Evolutionary conservation across 441 rosid genomes (phyloP), one percentile per base, ranked within the genome.

Genomic region (Syzygium syzygioides): DNA sequence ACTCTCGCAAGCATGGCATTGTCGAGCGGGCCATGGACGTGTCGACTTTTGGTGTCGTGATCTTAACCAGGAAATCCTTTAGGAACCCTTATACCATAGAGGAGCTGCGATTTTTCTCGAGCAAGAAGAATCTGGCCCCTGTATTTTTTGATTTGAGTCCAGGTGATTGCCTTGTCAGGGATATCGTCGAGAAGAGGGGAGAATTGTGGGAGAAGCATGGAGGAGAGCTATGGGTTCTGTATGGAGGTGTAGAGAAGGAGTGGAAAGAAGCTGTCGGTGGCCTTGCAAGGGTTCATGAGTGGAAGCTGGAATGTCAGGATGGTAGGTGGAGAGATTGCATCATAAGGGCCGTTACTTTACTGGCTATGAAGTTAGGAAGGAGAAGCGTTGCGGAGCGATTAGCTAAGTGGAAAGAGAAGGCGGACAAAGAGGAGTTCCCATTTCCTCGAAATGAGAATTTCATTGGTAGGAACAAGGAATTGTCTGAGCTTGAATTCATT

Each of bases 241-340:
- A 97, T 48, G 98, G 98, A 37, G 98, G 99, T 54, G 86, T 95
- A 86, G 99, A 97, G 93, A 94, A 93, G 90, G 99, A 98, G 86
- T 98, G 99, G 99, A 98, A 90, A 90, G 99, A 97, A 89, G 98
- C 99, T 4, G 94, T 98, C 62, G 92, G 92, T 34, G 92, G 97
- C 88, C 91, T 98, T 48, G 93, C 95, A 15, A 93, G 96, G 8
- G 95, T 93, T 88, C 98, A 95, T 92, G 99, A 98, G 32, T 95
- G 98, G 98, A 97, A 97, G 91, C 94, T 97, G 68, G 98, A 97
- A 91, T 98, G 99, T 90, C 97, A 92, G 79, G 97, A 96, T 34
- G 99, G 99, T 85, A 94, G 94, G 83, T 97, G 98, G 99, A 95
- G 99, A 93, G 98, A 96, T 41, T 96, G 99, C 92, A 94, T 97